These are phyloP conservation scores for Scutellaria minor DNA, from an alignment of 257 asterid species.

Conservation along the genomic window DNA sequence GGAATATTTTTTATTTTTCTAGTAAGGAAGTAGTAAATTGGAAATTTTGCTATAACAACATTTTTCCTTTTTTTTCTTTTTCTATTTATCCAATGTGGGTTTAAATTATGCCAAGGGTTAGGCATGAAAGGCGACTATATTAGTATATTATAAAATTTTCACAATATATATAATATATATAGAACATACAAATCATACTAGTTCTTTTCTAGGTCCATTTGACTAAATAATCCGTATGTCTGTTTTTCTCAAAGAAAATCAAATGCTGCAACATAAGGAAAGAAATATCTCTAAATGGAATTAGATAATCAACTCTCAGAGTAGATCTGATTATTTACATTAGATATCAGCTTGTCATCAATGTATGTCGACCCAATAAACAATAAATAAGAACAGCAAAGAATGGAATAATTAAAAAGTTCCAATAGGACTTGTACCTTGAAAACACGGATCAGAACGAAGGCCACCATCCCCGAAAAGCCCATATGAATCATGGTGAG, in stretches of 20 bases:
- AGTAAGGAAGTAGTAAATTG: conserved; percentile 2
- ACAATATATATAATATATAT: not conserved
- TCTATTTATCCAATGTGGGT: too few relatives aligned
- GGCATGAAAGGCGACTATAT: not conserved
- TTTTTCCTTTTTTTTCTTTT: not conserved
- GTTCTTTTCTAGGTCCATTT: conserved; percentile 7
- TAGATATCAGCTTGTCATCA: conserved; percentile 30
- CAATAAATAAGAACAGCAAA: conserved; percentile 17
- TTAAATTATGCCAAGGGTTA: not conserved
- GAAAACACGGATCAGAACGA: conserved; percentile 82
- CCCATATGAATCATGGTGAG: conserved; percentile 99
- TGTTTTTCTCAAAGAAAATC: not conserved
- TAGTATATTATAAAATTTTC: not conserved
- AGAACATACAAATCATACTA: conserved; percentile 3
- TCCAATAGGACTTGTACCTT: conserved; percentile 58
- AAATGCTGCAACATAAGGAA: not conserved
- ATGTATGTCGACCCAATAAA: conserved; percentile 16
- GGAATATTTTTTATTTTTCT: not conserved
- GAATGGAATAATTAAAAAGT: conserved; percentile 22
- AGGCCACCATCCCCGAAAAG: conserved; percentile 93
- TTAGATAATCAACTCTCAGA: not conserved
- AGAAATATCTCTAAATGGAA: not conserved
- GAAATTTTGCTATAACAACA: not conserved
- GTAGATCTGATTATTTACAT: not conserved
- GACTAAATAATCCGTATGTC: not conserved